Evolutionary conservation across 2,329 filamentous ascomycete genomes (phyloP), one percentile per base, ranked within the genome.

Genomic region (Microcera coccophila): DNA sequence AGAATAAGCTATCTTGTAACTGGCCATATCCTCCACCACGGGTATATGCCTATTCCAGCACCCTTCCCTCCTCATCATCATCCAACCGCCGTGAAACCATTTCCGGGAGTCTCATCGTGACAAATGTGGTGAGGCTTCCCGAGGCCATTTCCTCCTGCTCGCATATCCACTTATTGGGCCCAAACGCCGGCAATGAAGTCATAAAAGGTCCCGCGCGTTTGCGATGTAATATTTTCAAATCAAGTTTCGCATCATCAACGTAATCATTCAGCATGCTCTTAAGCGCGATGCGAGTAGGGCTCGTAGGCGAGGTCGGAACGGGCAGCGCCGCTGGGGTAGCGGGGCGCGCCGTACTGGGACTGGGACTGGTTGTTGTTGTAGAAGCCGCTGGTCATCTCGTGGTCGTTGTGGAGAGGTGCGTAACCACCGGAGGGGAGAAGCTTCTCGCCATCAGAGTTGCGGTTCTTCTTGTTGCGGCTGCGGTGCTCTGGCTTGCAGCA

Each of bases 231-330:
- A 28, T 28, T 9, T 28, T 28, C n/a, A n/a, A n/a, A n/a, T n/a
- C n/a, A n/a, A n/a, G 7, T 26, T 26, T 32, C 15, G 7, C 29
- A 17, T 32, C 29, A 46, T 55, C 53, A 38, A 48, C 34, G 28
- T 41, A 37, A 16, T 16, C 42, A 32, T 22, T 12, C 32, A 11
- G 18, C 3, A 16, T 31, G 21, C 35, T n/a, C n/a, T 68, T 74
- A 82, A 36, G 69, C 68, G 34, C 72, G 71, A 55, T 81, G 79
- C 39, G 74, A 74, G 65, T 82, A 84, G 26, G 80, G 80, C 73
- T 84, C 80, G 63, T 84, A 84, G 29, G 78, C 79, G 50, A 74
- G 61, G 21, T 78, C 71, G n/a, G 69, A 65, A 41, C 72, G 73
- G 37, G 63, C 65, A 43, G 65, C 68, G 38, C 66, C 66, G 43